Conservation (phyloP, 176 grass and related monocot genomes). For the Aegilops umbellulata region DNA sequence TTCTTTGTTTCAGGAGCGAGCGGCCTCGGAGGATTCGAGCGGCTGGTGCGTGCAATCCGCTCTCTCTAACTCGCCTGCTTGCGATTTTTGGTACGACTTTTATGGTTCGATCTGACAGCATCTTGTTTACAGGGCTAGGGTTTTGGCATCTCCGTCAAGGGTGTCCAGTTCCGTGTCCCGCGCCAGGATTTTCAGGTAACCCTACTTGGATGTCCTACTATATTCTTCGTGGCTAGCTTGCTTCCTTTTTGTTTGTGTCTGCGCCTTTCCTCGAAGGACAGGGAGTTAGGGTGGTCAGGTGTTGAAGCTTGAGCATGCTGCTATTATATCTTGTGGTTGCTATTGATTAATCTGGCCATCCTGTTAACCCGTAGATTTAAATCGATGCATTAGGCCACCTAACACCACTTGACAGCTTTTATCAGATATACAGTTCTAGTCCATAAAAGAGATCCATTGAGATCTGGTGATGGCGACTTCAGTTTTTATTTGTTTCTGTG, state of each 20-base stretch:
- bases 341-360: neutral
- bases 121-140: constrained; percentile 35
- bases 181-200: constrained; percentile 25
- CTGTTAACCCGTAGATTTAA: neutral
- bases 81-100: constrained; percentile 7
- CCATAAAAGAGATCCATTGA: neutral
- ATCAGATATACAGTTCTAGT: neutral
- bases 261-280: neutral
- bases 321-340: neutral
- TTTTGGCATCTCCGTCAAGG: constrained; percentile 35
- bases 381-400: neutral
- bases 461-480: neutral
- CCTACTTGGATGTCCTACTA: neutral
- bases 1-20: constrained; percentile 41
- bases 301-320: neutral
- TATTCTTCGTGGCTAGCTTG: neutral
- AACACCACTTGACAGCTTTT: neutral
- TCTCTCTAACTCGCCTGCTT: neutral
- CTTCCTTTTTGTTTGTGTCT: neutral
- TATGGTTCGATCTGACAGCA: constrained; percentile 20
- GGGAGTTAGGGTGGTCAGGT: neutral
- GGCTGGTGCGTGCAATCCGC: constrained; percentile 30
- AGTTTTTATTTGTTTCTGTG: constrained; percentile 8
- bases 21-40: constrained; percentile 23
- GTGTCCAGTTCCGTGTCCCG: neutral